Evolutionary conservation across 2,329 filamentous ascomycete species (phyloP).

Genomic region (Trichoderma lentiforme): DNA sequence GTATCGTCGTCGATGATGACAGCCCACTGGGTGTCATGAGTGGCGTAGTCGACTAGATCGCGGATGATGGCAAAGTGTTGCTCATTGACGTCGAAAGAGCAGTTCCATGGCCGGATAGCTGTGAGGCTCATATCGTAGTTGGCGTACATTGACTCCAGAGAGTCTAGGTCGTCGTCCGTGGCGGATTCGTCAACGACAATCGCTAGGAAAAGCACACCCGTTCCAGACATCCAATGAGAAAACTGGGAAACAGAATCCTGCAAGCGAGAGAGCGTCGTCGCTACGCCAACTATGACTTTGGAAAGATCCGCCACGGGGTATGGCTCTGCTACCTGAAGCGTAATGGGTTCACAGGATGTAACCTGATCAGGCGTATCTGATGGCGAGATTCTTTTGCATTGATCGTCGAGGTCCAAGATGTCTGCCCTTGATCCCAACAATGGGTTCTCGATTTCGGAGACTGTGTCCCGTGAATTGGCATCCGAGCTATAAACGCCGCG

Average conservation of each 20-base stretch:
- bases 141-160: constrained; percentile 28
- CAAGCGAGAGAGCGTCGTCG: constrained; percentile 50
- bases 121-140: constrained; percentile 34
- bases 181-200: constrained; percentile 42
- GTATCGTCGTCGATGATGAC: constrained; percentile 62
- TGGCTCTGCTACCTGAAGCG: constrained; percentile 44
- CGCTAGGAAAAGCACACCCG: constrained; percentile 50
- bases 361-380: not conserved
- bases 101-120: constrained; percentile 34
- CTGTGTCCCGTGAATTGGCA: constrained; percentile 33
- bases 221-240: constrained; percentile 53
- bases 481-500: constrained; percentile 33
- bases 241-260: constrained; percentile 50
- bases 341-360: constrained; percentile 40
- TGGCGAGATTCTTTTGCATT: constrained; percentile 23
- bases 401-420: constrained; percentile 29
- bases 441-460: constrained; percentile 37
- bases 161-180: constrained; percentile 25
- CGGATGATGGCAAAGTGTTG: constrained; percentile 57
- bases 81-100: constrained; percentile 43
- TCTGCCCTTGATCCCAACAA: constrained; percentile 35
- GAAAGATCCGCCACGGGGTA: constrained; percentile 43
- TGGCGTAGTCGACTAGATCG: constrained; percentile 42
- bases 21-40: constrained; percentile 50
- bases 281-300: constrained; percentile 56